These are phyloP conservation scores for Lumnitzera littorea DNA, from an alignment of 345 rosid genomes.

Conservation along the genomic window DNA sequence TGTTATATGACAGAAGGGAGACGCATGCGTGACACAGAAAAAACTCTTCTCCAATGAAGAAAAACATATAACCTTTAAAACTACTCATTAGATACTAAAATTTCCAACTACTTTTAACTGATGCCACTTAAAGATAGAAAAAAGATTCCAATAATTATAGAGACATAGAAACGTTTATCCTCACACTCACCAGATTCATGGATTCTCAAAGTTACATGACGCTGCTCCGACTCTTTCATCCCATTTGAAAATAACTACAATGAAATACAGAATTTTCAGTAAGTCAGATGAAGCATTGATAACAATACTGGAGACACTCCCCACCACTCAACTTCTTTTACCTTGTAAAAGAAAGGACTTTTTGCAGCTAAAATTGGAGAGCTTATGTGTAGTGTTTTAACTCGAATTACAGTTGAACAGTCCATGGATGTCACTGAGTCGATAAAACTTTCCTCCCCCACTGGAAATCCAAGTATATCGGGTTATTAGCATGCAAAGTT, in stretches of 20 bases:
- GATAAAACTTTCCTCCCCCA: too few species aligned
- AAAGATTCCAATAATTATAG: not conserved
- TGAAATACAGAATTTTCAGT: not conserved
- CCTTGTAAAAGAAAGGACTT: slow-evolving; percentile 79
- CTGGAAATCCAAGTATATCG: too few species aligned
- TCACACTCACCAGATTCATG: slow-evolving; percentile 54
- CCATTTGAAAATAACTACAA: slow-evolving; percentile 74
- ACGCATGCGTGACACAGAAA: too few species aligned
- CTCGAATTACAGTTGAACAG: slow-evolving; percentile 31
- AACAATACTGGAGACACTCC: too few species aligned
- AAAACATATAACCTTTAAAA: not conserved
- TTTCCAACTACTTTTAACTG: too few species aligned
- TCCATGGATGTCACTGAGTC: slow-evolving; percentile 33
- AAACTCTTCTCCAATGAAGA: not conserved
- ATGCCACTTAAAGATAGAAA: not conserved
- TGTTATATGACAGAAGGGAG: not conserved
- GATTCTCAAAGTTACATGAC: slow-evolving; percentile 54
- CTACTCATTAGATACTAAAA: not conserved
- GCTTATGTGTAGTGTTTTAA: slow-evolving; percentile 56
- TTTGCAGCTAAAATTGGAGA: slow-evolving; percentile 74
- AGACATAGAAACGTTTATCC: not conserved
- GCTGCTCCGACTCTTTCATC: slow-evolving; percentile 67
- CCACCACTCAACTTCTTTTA: slow-evolving; percentile 7
- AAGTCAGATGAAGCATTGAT: too few species aligned
- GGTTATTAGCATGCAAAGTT: too few species aligned